Base-by-base conservation (phyloP, 305 asterid species). In the Rubia balearica region DNA sequence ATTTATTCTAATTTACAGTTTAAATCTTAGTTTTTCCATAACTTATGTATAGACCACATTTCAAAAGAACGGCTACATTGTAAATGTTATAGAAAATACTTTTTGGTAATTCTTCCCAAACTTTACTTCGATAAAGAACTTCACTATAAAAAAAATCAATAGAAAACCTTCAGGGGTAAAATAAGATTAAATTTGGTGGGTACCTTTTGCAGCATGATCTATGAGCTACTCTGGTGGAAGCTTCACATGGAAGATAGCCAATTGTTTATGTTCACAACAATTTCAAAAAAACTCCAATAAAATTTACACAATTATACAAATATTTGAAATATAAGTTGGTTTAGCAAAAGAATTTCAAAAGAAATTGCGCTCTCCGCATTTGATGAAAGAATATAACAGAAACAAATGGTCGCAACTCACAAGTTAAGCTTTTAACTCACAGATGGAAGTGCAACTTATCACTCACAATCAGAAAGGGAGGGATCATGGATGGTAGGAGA, bases 401-500 rank as follows among this genome's bases (percentile, higher is more conserved):
- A 48, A 17, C 57, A 49, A 49, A 49, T 49, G 21, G 57, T 17
- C 57, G 16, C 19, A 49, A 49, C 22, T 49, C 22, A 49, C 57
- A 49, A 49, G 21, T 14, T 49, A 49, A 6, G 16, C 71, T 38
- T 30, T 40, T 66, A 22, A 45, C 42, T 13, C 27, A 41, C 46
- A 36, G 11, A 68, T 49, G 63, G 56, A 68, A 10, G 8, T n/a
- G 72, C 64, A 68, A 10, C 30, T 69, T 55, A 19, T 21, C 56
- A 19, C 56, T 56, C 41, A 53, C 72, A 68, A 21, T 17, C 38
- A 21, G 33, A 21, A 56, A 57, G 14, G 61, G 17, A 57, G 13
- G 19, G 45, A 17, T 56, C 70, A 74, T 24, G 63, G 6, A 55
- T 53, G 10, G 70, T 41, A 74, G 61, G 38, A 67, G 21, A 49